phyloP scores from a whole-genome alignment of 192 early-diverging fungal genomes.

The Coemansia guatemalensis region DNA sequence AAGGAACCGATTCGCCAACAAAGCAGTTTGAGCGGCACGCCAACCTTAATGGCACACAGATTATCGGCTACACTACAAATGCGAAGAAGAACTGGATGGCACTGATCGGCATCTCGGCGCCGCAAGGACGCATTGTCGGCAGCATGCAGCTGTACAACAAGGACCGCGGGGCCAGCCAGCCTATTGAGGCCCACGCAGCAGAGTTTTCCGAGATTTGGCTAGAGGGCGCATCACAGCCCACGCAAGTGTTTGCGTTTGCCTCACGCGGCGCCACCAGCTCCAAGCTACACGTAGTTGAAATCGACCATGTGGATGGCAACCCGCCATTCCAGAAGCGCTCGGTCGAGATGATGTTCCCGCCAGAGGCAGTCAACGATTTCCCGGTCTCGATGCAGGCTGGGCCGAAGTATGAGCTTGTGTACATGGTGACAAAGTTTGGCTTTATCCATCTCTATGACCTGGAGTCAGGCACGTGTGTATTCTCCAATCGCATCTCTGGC shows the following conservation, averaged over 20 bases:
- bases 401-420: conserved; percentile 92
- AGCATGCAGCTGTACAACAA: conserved; percentile 97
- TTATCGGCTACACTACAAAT: conserved; percentile 94
- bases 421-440: conserved; percentile 96
- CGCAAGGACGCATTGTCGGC: conserved; percentile 87
- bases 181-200: conserved; percentile 95
- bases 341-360: conserved; percentile 95
- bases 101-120: conserved; percentile 91
- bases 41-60: conserved; percentile 81
- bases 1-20: conserved; percentile 77
- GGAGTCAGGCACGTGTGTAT: conserved; percentile 91
- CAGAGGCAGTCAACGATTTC: conserved; percentile 92
- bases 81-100: conserved; percentile 93
- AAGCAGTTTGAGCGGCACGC: conserved; percentile 95
- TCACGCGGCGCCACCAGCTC: conserved; percentile 76
- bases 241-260: conserved; percentile 93
- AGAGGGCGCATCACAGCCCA: conserved; percentile 72
- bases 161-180: conserved; percentile 88
- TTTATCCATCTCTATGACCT: conserved; percentile 98
- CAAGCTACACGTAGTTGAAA: conserved; percentile 95
- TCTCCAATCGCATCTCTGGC: conserved; percentile 95
- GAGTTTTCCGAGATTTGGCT: conserved; percentile 89
- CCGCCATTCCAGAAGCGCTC: conserved; percentile 87
- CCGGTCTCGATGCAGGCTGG: conserved; percentile 97
- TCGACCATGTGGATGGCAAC: conserved; percentile 92